These are phyloP conservation scores for Geotrichum fermentans DNA, from an alignment of 1,139 yeast genomes.

Conservation along the genomic window DNA sequence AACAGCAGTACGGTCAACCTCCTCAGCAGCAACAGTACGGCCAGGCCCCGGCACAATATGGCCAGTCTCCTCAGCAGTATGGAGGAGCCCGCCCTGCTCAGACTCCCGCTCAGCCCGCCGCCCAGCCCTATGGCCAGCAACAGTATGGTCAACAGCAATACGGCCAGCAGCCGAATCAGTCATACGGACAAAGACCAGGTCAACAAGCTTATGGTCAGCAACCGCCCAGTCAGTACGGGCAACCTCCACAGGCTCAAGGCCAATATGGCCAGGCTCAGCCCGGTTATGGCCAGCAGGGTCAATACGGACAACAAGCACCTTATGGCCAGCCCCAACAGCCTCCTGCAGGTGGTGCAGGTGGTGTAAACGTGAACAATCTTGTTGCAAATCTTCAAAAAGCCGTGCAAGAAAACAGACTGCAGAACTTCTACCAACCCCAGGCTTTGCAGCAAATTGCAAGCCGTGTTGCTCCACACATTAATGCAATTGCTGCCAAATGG, in stretches of 20 bases:
- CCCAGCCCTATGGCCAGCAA: conserved; percentile 6
- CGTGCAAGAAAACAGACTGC: conserved; percentile 33
- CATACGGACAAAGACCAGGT: conserved; percentile 6
- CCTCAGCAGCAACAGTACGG: conserved; percentile 17
- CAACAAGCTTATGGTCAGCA: conserved; percentile 18
- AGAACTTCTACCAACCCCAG: conserved; percentile 35
- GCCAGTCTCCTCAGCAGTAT: conserved; percentile 19
- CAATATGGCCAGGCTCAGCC: conserved; percentile 22
- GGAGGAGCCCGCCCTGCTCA: conserved; percentile 9
- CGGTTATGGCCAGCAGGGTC: neutral
- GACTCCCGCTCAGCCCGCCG: conserved; percentile 5
- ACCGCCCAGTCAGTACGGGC: no score
- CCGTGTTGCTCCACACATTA: conserved; percentile 29
- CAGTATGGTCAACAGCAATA: conserved; percentile 25
- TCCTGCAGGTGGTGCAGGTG: conserved; percentile 9
- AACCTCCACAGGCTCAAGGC: conserved; percentile 13
- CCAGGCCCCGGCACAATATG: conserved; percentile 20
- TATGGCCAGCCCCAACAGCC: conserved; percentile 20
- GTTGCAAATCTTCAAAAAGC: conserved; percentile 28
- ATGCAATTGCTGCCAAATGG: conserved; percentile 31
- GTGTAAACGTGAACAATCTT: conserved; percentile 21
- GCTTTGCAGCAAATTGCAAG: conserved; percentile 33
- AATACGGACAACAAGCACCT: conserved; percentile 19
- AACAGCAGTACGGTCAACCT: conserved; percentile 10
- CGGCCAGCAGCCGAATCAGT: conserved; percentile 24